Base-by-base conservation (phyloP, 371 early-diverging fungal genomes). In the Aphelidium insulamus region DNA sequence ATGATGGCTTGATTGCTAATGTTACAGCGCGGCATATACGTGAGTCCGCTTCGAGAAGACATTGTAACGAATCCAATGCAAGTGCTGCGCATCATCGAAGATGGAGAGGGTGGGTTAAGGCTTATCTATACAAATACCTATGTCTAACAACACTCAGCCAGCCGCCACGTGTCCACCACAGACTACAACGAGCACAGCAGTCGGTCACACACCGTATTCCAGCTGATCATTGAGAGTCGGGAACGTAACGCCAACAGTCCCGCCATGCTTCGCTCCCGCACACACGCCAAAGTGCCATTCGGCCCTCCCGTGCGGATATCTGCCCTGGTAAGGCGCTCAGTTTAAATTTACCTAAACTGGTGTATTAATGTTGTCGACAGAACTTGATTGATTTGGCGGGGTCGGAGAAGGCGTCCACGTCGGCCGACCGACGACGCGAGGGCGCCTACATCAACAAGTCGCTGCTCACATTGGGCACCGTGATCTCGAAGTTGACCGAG, bases 311-410 rank as follows among this genome's bases (percentile, higher is more conserved):
- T 83, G 0, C 75, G 60, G 9, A 57, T 73, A 6, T 77, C 77
- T 1, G 68, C 66, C 21, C 43, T 75, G 45, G 69, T 66, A 54
- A 40, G 15, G 21, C 21, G 11, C 22, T 6, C 10, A 4, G n/a
- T 4, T 25, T n/a, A n/a, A n/a, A 5, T 15, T 17, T 28, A 33
- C 21, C 19, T 21, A 22, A 10, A 12, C 20, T 5, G n/a, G 8
- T 21, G 3, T 31, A 34, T 11, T 21, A 23, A 22, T 30, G 34
- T 31, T 38, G 33, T 33, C 26, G 16, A 6, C 46, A 69, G 57
- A 82, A 75, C 43, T 49, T 94, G 32, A 81, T 88, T 39, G 95
- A 94, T 57, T 53, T 95, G 40, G 91, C 95, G 12, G 95, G 95
- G 21, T 82, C 84, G 11, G 95, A 95, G 56, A 77, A 86, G 47